Base-by-base conservation (phyloP, 1,284 basidiomycete genomes). In the Omphalotus olearius region DNA sequence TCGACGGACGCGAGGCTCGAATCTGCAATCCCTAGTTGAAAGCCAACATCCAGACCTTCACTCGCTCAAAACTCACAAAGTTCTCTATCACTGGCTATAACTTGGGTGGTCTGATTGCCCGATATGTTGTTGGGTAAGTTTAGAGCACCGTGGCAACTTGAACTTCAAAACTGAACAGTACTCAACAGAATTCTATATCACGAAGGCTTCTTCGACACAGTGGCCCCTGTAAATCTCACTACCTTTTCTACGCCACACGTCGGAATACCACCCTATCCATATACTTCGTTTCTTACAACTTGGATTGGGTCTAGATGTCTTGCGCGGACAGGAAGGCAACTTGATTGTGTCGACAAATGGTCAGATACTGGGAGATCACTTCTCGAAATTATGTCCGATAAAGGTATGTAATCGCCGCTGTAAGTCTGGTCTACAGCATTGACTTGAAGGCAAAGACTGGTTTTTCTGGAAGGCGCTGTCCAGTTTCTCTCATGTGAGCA, bases 161-260 rank as follows among this genome's bases (percentile, higher is more conserved):
- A 25, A 35, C 23, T 37, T n/a, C n/a, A n/a, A n/a, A 40, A 37
- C 41, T 16, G 16, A 36, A 17, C 20, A 33, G 16, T 36, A 17
- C 18, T 6, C 16, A 44, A 78, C 40, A 57, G 56, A 1, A 70
- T 86, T 35, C 69, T 88, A 20, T 71, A 80, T 54, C 72, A 79
- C 18, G 71, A 74, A 33, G 64, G 69, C 25, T 81, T 85, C 64
- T 86, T 86, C 57, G 67, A 76, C 10, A 64, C 64, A 2, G 71
- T 85, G 47, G 64, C 66, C 25, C 80, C 84, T 1, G 71, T 82
- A 53, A 84, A 85, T 60, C 85, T 88, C 59, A 74, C 76, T 20
- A 87, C 85, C 0, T 68, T 89, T 53, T 82, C 85, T 2, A 85
- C 86, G 0, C 85, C 87, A 3, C 80, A 85, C 55, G 70, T 87